A percentile compares a stretch with the other conserved stretches of the same genome.
Evolutionary conservation across 495 filamentous ascomycete genomes (phyloP).

Genomic region (Halenospora varia): DNA sequence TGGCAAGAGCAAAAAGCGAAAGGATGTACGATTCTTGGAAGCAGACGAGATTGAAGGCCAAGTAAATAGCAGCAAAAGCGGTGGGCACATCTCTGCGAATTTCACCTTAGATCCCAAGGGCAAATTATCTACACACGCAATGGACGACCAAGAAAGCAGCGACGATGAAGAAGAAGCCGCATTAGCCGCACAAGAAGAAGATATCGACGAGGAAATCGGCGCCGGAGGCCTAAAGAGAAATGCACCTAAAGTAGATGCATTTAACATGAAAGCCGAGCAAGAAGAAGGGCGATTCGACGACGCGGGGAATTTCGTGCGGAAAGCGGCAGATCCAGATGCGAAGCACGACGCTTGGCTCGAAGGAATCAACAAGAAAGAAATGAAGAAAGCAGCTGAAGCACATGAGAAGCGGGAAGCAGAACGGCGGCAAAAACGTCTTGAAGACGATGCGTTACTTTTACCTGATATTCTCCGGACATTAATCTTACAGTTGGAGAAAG

Average conservation of each 20-base stretch:
- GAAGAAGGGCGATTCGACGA: slow-evolving; percentile 93
- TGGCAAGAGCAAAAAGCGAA: slow-evolving; percentile 60
- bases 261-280: slow-evolving; percentile 87
- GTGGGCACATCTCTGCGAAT: slow-evolving; percentile 62
- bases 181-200: slow-evolving; percentile 56
- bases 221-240: slow-evolving; percentile 87
- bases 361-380: slow-evolving; percentile 88
- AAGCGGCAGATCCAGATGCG: slow-evolving; percentile 82
- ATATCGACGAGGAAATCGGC: slow-evolving; percentile 82
- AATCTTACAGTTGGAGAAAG: slow-evolving; percentile 68
- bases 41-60: slow-evolving; percentile 82
- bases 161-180: slow-evolving; percentile 70
- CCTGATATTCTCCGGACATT: slow-evolving; percentile 68
- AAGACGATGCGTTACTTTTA: slow-evolving; percentile 70
- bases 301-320: slow-evolving; percentile 85
- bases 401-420: slow-evolving; percentile 83
- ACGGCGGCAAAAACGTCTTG: slow-evolving; percentile 57
- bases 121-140: slow-evolving; percentile 36
- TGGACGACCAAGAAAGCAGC: slow-evolving; percentile 52
- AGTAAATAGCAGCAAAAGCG: slow-evolving; percentile 65
- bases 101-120: slow-evolving; percentile 38
- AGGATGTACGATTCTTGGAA: slow-evolving; percentile 72
- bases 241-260: slow-evolving; percentile 93
- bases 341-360: slow-evolving; percentile 91
- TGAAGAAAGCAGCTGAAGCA: slow-evolving; percentile 80